Base-by-base conservation (phyloP, 75 land plant genomes). In the Chamaecyparis obtusa region DNA sequence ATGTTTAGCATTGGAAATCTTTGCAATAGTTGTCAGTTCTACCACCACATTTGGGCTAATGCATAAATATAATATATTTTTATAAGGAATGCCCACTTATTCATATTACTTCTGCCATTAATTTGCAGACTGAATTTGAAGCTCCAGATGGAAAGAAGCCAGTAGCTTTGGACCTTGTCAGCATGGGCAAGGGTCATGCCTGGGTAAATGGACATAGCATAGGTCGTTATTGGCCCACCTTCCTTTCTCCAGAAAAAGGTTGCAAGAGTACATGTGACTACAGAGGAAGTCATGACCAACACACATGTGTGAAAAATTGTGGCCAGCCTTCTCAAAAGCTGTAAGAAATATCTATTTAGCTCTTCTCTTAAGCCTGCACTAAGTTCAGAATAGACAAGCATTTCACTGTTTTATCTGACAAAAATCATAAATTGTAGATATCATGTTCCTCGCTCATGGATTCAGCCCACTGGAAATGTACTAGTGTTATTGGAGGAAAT, bases 161-260 rank as follows among this genome's bases (percentile, higher is more conserved):
- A 13, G 89, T 97, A 5, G 93, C 91, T 9, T 80, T 97, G 69
- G 89, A 95, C 75, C 87, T 97, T 71, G 88, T 86, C 67, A 88
- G 92, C 64, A 97, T 97, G 99, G 94, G 99, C 6, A 97, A 97
- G 89, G 99, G 99, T 41, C 91, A 94, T 85, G 93, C 90, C 76
- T 97, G 97, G 97, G 90, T 97, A 21, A 97, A 97, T 88, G 99
- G 99, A 13, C 84, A 94, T 82, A 91, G 92, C 87, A 85, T 93
- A 35, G 96, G 96, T 10, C 89, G 96, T 19, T 93, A 88, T 76
- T 95, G 96, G 96, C 91, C 92, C 13, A 51, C 86, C 1, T 88
- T 89, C 75, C 88, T 54, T 30, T 84, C 95, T 15, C 91, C 92
- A 82, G 17, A 89, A 35, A 85, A 76, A n/a, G 96, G 95, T 36